Percentiles rank a stretch among this genome's conserved stretches.
phyloP scores from a whole-genome alignment of 495 filamentous ascomycete species.

The Trichoderma asperelloides region DNA sequence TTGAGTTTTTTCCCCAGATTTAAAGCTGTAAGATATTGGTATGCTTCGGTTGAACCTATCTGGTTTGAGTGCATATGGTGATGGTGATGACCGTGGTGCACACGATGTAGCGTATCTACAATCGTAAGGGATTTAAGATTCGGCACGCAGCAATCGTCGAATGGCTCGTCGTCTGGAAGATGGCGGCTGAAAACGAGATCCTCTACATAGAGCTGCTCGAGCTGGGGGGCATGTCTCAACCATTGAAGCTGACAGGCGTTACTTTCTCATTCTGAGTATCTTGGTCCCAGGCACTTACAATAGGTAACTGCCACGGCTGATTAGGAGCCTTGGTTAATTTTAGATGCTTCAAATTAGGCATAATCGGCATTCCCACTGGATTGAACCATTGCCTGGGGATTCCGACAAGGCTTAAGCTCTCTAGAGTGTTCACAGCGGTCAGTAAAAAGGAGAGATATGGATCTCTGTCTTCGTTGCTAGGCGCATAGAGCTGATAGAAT shows the following conservation, averaged over 20 bases:
- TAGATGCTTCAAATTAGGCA: constrained; percentile 3
- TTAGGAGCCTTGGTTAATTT: background rate
- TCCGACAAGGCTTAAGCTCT: background rate
- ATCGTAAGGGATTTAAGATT: background rate
- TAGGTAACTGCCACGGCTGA: background rate
- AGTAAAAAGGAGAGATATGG: background rate
- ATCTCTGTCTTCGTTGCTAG: background rate
- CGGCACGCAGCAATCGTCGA: background rate
- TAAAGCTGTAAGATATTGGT: background rate
- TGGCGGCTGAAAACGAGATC: background rate
- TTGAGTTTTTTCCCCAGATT: background rate
- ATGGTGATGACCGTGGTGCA: background rate
- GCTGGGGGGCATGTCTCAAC: background rate
- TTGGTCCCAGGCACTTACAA: background rate
- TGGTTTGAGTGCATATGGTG: background rate
- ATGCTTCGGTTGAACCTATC: background rate
- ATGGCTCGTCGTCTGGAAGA: background rate
- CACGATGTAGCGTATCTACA: background rate
- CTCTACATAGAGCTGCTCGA: background rate
- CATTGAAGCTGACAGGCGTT: background rate
- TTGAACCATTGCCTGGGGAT: background rate
- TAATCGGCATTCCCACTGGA: background rate
- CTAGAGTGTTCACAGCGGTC: background rate
- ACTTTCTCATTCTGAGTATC: background rate
- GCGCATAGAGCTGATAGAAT: background rate